Evolutionary conservation across 345 rosid species (phyloP).

Genomic region (Bruguiera gymnorhiza): DNA sequence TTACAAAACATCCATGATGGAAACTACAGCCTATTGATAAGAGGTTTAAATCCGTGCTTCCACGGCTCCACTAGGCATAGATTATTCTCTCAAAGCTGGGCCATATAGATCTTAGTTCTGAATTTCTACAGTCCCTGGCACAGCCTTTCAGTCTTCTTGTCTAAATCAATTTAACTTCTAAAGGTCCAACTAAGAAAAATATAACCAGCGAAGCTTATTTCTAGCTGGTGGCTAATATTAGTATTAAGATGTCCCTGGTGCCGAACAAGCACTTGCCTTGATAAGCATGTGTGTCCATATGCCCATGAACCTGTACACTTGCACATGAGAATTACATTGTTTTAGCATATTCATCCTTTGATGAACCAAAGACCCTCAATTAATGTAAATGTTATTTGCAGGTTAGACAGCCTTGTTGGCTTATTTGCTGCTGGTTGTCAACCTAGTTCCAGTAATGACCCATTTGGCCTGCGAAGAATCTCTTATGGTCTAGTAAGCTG

Average conservation of each 20-base stretch:
- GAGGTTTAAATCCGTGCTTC: too few relatives aligned
- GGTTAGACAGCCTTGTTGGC: constrained; percentile 92
- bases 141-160: not conserved
- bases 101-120: too few relatives aligned
- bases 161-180: not conserved
- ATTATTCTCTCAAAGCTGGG: too few relatives aligned
- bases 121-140: too few relatives aligned
- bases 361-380: constrained; percentile 4
- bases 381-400: constrained; percentile 32
- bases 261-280: not conserved
- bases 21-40: too few relatives aligned
- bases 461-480: constrained; percentile 90
- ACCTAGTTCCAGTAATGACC: constrained; percentile 91
- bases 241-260: too few relatives aligned
- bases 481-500: constrained; percentile 87
- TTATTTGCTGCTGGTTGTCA: constrained; percentile 97
- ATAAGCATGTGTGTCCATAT: not conserved
- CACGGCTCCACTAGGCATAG: too few relatives aligned
- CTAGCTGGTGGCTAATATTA: not conserved
- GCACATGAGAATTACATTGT: not conserved
- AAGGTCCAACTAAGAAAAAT: not conserved
- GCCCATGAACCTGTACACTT: not conserved
- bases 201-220: not conserved
- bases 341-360: not conserved
- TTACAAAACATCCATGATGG: too few relatives aligned